phyloP scores from a whole-genome alignment of 495 filamentous ascomycete species.

The Talaromyces stipitatus region DNA sequence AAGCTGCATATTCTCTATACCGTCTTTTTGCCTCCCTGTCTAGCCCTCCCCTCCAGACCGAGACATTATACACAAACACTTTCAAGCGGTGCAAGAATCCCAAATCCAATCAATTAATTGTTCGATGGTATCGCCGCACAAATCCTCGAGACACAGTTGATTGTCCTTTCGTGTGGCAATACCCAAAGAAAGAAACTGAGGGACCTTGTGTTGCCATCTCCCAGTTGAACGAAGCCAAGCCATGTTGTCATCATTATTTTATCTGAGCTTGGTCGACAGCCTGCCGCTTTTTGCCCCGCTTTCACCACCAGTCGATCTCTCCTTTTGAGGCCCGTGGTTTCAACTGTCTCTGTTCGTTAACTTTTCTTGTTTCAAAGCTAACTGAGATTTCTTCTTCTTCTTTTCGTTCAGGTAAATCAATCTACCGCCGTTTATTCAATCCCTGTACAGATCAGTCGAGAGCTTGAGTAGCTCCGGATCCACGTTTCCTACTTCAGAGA shows the following conservation, averaged over 20 bases:
- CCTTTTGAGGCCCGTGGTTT: neutral
- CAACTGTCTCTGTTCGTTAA: neutral
- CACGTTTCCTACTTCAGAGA: neutral
- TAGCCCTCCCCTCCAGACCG: neutral
- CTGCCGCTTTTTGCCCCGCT: conserved; percentile 1
- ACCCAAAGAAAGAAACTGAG: neutral
- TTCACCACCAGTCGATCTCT: neutral
- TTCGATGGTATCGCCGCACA: neutral
- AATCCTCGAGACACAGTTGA: neutral
- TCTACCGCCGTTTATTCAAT: neutral
- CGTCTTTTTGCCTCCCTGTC: neutral
- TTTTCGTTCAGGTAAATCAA: neutral
- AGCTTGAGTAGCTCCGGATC: neutral
- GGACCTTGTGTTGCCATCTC: neutral
- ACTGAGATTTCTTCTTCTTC: neutral
- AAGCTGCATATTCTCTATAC: neutral
- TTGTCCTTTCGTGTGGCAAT: neutral
- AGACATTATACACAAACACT: neutral
- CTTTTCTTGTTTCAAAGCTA: neutral
- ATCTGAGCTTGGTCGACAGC: neutral
- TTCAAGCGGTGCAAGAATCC: neutral
- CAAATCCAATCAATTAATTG: neutral
- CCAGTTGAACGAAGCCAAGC: neutral
- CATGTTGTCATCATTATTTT: conserved; percentile 1
- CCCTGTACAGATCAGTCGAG: neutral